Conservation (phyloP, 2,329 filamentous ascomycete genomes). For the Botryosphaeria dothidea region DNA sequence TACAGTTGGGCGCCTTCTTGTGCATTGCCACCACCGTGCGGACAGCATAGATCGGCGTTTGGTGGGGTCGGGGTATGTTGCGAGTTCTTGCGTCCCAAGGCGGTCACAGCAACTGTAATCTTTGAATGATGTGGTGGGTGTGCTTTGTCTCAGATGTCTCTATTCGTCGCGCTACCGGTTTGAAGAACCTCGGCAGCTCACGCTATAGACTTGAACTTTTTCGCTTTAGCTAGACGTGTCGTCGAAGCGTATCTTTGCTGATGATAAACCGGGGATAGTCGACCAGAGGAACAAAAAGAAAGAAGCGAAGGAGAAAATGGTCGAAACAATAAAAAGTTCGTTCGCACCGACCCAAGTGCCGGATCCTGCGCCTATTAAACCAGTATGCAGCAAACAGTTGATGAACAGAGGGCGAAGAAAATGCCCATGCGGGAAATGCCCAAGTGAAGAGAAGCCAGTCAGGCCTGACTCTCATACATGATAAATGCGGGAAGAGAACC, state of each 20-base stretch:
- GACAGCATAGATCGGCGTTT: neutral
- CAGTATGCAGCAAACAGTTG: slow-evolving; percentile 11
- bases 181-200: neutral
- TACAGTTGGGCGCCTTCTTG: neutral
- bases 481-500: neutral
- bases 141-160: neutral
- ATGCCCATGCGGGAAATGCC: slow-evolving; percentile 1
- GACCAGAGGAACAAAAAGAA: neutral
- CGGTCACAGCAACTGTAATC: slow-evolving; percentile 1
- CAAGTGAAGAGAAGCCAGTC: neutral
- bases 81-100: neutral
- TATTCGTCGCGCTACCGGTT: neutral
- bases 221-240: neutral
- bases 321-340: neutral
- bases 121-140: neutral
- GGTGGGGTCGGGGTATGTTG: too few species aligned
- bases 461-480: neutral
- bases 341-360: neutral
- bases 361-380: slow-evolving; percentile 13
- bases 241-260: neutral
- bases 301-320: neutral
- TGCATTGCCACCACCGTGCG: neutral
- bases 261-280: neutral
- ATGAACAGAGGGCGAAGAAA: neutral
- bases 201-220: neutral